These are phyloP conservation scores for Chlorencoelia australis DNA, from an alignment of 2,329 filamentous ascomycete species.

Conservation along the genomic window DNA sequence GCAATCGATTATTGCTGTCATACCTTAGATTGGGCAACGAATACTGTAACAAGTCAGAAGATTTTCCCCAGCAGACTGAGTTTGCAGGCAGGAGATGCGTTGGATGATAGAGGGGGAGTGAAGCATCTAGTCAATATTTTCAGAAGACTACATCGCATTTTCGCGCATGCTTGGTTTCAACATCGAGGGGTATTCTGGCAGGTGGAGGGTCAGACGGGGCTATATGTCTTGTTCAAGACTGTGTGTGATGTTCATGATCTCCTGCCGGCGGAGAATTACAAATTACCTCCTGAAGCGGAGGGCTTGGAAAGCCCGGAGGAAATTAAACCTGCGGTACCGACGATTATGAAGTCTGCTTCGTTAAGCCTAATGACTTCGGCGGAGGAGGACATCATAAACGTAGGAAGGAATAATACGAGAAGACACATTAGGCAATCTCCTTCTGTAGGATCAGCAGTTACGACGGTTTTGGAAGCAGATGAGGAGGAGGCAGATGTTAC, in stretches of 20 bases:
- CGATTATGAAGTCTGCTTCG: slow-evolving; percentile 29
- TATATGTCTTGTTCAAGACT: slow-evolving; percentile 95
- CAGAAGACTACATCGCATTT: slow-evolving; percentile 86
- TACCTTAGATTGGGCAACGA: slow-evolving; percentile 94
- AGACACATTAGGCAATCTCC: slow-evolving; percentile 73
- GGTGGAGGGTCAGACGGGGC: slow-evolving; percentile 78
- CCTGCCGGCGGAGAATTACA: slow-evolving; percentile 90
- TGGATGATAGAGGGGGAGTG: slow-evolving; percentile 54
- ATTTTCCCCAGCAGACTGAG: slow-evolving; percentile 73
- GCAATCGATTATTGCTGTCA: slow-evolving; percentile 99
- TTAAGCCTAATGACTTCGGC: slow-evolving; percentile 27
- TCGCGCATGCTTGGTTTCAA: slow-evolving; percentile 98
- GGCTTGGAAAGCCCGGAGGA: slow-evolving; percentile 55
- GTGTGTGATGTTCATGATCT: slow-evolving; percentile 89
- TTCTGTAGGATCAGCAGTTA: slow-evolving; percentile 67
- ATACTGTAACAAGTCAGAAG: slow-evolving; percentile 87
- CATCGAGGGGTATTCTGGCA: slow-evolving; percentile 93
- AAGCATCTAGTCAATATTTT: slow-evolving; percentile 94
- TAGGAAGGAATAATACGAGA: slow-evolving; percentile 62
- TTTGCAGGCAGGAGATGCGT: slow-evolving; percentile 31
- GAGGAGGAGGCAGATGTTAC: slow-evolving; percentile 56
- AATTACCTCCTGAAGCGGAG: slow-evolving; percentile 85
- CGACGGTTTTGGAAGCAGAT: slow-evolving; percentile 72
- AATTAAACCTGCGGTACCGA: slow-evolving; percentile 26
- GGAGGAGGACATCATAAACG: slow-evolving; percentile 42